A percentile compares a stretch with the other conserved stretches of the same genome.
phyloP scores from a whole-genome alignment of 139 green algal genomes.

The Chlorella sp. region DNA sequence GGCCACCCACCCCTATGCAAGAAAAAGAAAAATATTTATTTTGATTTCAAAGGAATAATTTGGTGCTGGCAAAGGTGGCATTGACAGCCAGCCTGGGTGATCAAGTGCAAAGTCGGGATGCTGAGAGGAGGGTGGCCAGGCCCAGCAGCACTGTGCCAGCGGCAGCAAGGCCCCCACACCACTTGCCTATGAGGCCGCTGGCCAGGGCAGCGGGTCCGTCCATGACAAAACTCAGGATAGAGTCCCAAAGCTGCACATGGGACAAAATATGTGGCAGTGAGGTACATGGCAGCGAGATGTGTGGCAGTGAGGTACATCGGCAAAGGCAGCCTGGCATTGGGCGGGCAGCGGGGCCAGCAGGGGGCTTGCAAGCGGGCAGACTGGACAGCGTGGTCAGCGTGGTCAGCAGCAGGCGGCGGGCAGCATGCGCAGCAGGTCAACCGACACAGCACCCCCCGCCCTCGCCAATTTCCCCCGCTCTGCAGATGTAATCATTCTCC shows the following conservation, averaged over 20 bases:
- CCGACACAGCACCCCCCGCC: no score
- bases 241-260: conserved; percentile 28
- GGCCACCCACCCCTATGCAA: no score
- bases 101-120: conserved; percentile 7
- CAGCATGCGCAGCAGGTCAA: background rate
- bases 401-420: no score
- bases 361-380: background rate
- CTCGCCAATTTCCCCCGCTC: background rate
- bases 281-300: background rate
- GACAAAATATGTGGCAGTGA: no score
- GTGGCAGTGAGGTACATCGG: no score
- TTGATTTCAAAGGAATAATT: no score
- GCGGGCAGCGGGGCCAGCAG: background rate
- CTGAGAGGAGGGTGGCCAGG: background rate
- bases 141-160: no score
- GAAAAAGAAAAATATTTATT: no score
- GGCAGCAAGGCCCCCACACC: background rate
- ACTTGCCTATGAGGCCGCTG: conserved; percentile 12
- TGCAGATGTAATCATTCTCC: no score
- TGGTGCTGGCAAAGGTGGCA: no score
- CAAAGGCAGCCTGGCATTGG: no score
- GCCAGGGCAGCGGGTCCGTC: conserved; percentile 12
- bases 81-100: no score
- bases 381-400: background rate
- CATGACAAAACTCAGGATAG: conserved; percentile 48